A percentile compares a stretch with the other conserved stretches of the same genome.
phyloP scores from a whole-genome alignment of 768 basidiomycete species.

The Suillus hirtellus region DNA sequence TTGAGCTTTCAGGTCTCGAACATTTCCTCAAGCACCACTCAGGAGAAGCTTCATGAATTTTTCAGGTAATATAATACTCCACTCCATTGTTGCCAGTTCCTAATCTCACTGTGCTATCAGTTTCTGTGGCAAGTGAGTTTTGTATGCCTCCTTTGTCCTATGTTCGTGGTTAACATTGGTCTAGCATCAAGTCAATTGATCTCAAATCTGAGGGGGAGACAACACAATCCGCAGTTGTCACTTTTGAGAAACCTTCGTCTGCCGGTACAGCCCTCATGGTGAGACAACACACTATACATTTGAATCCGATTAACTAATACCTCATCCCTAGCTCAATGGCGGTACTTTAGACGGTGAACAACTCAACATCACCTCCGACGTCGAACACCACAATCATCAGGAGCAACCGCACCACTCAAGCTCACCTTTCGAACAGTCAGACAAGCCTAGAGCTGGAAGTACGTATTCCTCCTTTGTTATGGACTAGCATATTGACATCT shows the following conservation, averaged over 20 bases:
- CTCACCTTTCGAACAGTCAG: conserved; percentile 69
- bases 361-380: conserved; percentile 71
- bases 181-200: conserved; percentile 70
- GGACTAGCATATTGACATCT: conserved; percentile 5
- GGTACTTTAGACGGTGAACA: conserved; percentile 73
- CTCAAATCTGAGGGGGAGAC: conserved; percentile 42
- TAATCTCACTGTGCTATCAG: conserved; percentile 35
- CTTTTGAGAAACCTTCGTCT: conserved; percentile 82
- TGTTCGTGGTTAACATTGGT: conserved; percentile 9
- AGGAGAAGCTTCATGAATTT: conserved; percentile 73
- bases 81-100: conserved; percentile 7
- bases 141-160: neutral
- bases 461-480: conserved; percentile 24
- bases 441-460: conserved; percentile 91
- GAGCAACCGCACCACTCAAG: conserved; percentile 39
- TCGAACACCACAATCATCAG: conserved; percentile 55
- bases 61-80: conserved; percentile 58
- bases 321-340: conserved; percentile 56
- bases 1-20: conserved; percentile 58
- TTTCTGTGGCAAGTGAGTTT: conserved; percentile 81
- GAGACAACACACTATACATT: conserved; percentile 4
- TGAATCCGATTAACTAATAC: neutral
- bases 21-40: conserved; percentile 64
- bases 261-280: conserved; percentile 88
- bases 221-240: conserved; percentile 60